Evolutionary conservation across 1,284 basidiomycete genomes (phyloP).

Genomic region (Ustilago nuda): DNA sequence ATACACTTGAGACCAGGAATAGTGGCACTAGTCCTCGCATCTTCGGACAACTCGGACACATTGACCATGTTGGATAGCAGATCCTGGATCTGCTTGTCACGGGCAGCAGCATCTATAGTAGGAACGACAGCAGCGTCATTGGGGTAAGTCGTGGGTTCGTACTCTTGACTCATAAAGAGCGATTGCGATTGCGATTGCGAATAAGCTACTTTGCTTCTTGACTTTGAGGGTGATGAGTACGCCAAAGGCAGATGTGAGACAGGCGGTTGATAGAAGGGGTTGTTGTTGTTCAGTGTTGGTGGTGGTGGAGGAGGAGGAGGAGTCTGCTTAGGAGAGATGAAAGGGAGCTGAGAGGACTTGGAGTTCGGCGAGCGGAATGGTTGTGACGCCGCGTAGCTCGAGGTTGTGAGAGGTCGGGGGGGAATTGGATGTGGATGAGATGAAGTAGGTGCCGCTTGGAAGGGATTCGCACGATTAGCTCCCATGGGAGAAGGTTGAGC

Average conservation of each 20-base stretch:
- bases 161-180: conserved; percentile 21
- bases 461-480: conserved; percentile 10
- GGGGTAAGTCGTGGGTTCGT: conserved; percentile 20
- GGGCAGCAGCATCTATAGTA: conserved; percentile 45
- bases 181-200: conserved; percentile 1
- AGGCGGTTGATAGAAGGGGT: conserved; percentile 41
- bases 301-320: conserved; percentile 21
- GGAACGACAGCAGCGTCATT: conserved; percentile 18
- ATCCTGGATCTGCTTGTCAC: conserved; percentile 58
- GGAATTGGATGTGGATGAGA: conserved; percentile 11
- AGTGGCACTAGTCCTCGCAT: conserved; percentile 25
- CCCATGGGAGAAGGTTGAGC: conserved; percentile 40
- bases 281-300: conserved; percentile 32
- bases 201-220: conserved; percentile 5
- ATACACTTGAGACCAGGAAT: conserved; percentile 73
- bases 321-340: conserved; percentile 40
- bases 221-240: conserved; percentile 20
- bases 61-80: conserved; percentile 59
- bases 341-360: conserved; percentile 29
- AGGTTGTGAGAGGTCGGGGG: conserved; percentile 15
- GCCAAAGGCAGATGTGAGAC: conserved; percentile 11
- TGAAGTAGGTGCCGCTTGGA: conserved; percentile 15
- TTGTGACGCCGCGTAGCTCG: conserved; percentile 37
- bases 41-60: conserved; percentile 46
- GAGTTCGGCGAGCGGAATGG: conserved; percentile 44